Percentiles rank a stretch among this genome's conserved stretches.
These are phyloP conservation scores for Cladorrhinum sp. DNA, from an alignment of 2,329 filamentous ascomycete genomes.

Conservation along the genomic window DNA sequence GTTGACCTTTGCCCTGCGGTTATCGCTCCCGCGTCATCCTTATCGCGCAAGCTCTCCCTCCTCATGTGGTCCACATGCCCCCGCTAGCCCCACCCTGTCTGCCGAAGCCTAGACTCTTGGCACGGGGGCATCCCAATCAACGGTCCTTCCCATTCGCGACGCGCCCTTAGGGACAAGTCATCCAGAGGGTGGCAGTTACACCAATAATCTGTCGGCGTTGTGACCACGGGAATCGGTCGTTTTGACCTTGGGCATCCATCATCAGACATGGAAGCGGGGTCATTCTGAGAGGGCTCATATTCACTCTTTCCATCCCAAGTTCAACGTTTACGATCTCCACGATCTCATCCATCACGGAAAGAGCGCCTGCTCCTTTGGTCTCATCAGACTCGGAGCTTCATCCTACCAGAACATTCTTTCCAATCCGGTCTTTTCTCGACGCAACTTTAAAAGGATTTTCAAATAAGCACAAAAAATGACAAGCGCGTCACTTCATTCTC, in stretches of 20 bases:
- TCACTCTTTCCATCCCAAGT: background rate
- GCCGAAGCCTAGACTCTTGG: background rate
- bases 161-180: slow-evolving; percentile 17
- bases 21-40: slow-evolving; percentile 12
- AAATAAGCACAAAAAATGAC: slow-evolving; percentile 18
- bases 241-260: slow-evolving; percentile 14
- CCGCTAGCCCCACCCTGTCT: slow-evolving; percentile 7
- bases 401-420: background rate
- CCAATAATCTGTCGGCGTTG: slow-evolving; percentile 17
- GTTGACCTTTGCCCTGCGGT: background rate
- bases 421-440: background rate
- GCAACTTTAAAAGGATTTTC: background rate
- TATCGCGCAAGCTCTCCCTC: slow-evolving; percentile 2
- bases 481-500: slow-evolving; percentile 17
- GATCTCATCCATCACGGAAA: background rate
- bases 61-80: background rate
- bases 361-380: background rate
- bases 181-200: slow-evolving; percentile 17
- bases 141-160: slow-evolving; percentile 19
- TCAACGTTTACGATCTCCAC: background rate
- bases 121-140: slow-evolving; percentile 6
- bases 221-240: slow-evolving; percentile 9
- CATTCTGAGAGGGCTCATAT: background rate
- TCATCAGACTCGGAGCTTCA: background rate
- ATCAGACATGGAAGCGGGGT: slow-evolving; percentile 17